A percentile compares a stretch with the other conserved stretches of the same genome.
phyloP scores from a whole-genome alignment of 2,329 filamentous ascomycete species.

The Eutypa lata region DNA sequence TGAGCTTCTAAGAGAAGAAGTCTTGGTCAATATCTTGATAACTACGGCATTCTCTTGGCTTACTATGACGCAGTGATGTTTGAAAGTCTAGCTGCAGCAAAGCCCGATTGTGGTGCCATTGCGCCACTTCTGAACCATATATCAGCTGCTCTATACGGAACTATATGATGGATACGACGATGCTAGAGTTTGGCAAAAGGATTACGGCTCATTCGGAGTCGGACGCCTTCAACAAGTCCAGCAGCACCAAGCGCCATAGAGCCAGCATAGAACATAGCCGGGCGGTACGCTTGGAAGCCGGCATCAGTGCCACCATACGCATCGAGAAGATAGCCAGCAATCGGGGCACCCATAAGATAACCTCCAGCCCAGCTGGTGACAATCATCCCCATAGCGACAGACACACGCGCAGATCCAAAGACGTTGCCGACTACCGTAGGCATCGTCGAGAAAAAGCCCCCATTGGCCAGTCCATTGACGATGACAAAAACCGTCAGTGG shows the following conservation, averaged over 20 bases:
- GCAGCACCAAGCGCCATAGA: slow-evolving; percentile 46
- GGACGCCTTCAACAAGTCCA: slow-evolving; percentile 37
- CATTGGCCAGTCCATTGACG: slow-evolving; percentile 58
- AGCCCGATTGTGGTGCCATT: too few species aligned
- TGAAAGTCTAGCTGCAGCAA: too few species aligned
- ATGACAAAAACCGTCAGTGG: slow-evolving; percentile 56
- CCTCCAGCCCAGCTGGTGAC: slow-evolving; percentile 59
- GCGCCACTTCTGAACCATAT: neutral
- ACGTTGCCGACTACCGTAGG: slow-evolving; percentile 60
- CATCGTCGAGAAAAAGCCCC: slow-evolving; percentile 62
- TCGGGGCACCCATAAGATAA: slow-evolving; percentile 58
- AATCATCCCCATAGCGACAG: slow-evolving; percentile 60
- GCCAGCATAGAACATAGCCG: slow-evolving; percentile 62
- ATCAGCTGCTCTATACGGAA: neutral
- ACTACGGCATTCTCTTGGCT: too few species aligned
- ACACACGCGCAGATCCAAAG: slow-evolving; percentile 52
- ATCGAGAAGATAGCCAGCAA: slow-evolving; percentile 57
- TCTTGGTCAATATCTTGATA: neutral
- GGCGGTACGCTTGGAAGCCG: slow-evolving; percentile 52
- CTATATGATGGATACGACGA: neutral
- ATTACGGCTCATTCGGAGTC: slow-evolving; percentile 39
- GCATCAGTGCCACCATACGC: slow-evolving; percentile 40
- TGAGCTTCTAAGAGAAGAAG: neutral
- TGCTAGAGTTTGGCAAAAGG: slow-evolving; percentile 32
- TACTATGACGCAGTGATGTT: neutral